Evolutionary conservation across 129 eudicot genomes (phyloP).

Genomic region (Tagetes patula): DNA sequence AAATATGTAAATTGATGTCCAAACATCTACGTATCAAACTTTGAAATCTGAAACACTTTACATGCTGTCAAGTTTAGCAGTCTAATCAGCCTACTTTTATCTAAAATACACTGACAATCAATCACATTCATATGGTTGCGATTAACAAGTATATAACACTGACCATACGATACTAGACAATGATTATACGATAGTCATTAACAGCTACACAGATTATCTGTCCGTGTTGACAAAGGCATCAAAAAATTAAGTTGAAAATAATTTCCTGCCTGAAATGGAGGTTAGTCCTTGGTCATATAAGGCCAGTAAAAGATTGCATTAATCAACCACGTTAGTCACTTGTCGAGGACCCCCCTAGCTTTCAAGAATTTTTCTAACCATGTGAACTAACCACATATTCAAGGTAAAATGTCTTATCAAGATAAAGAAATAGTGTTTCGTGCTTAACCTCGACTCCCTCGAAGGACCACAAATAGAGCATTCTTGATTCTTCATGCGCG

Average conservation of each 20-base stretch:
- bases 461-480: conserved; percentile 35
- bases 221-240: conserved; percentile 15
- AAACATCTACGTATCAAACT: conserved; percentile 18
- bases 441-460: not conserved
- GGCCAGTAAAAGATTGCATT: conserved; percentile 22
- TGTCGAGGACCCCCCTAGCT: conserved; percentile 12
- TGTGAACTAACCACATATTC: conserved; percentile 9
- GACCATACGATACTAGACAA: conserved; percentile 23
- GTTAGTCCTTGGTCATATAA: conserved; percentile 18
- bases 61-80: conserved; percentile 12
- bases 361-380: conserved; percentile 18
- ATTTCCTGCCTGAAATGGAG: conserved; percentile 30
- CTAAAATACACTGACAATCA: conserved; percentile 14
- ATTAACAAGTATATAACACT: conserved; percentile 12
- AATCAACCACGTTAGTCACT: conserved; percentile 28
- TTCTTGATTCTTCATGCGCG: conserved; percentile 20
- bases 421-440: not conserved
- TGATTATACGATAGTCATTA: conserved; percentile 22
- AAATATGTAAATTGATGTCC: conserved; percentile 14
- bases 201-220: conserved; percentile 15
- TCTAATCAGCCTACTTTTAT: conserved; percentile 7
- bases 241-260: conserved; percentile 23
- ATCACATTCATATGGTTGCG: conserved; percentile 10
- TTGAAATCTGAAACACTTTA: conserved; percentile 13
- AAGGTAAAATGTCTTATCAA: conserved; percentile 23